Evolutionary conservation across 2,329 filamentous ascomycete genomes (phyloP).

Genomic region (Simplicillium sp.): DNA sequence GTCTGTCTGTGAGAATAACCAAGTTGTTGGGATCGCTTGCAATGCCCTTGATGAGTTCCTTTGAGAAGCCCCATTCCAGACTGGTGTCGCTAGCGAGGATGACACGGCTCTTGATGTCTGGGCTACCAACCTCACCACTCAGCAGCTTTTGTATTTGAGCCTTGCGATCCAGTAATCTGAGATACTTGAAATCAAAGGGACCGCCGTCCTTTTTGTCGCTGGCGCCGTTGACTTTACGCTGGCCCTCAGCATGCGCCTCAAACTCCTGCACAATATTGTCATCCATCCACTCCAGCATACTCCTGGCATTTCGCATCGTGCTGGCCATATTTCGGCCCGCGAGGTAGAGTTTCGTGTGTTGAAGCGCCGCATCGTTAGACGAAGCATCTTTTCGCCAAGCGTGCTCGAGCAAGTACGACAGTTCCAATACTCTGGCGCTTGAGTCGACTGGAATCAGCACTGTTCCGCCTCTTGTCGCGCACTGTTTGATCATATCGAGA

Average conservation of each 20-base stretch:
- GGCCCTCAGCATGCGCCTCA: constrained; percentile 55
- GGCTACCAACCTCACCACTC: constrained; percentile 32
- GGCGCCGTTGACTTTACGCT: constrained; percentile 33
- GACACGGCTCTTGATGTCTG: constrained; percentile 49
- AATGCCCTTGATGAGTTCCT: constrained; percentile 64
- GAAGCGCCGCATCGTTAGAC: constrained; percentile 40
- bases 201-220: constrained; percentile 49
- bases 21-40: constrained; percentile 73
- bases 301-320: constrained; percentile 82
- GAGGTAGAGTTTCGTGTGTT: constrained; percentile 59
- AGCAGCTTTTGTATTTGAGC: constrained; percentile 67
- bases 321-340: constrained; percentile 80
- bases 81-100: constrained; percentile 87
- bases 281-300: constrained; percentile 99
- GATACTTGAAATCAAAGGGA: constrained; percentile 82
- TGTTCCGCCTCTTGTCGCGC: constrained; percentile 74
- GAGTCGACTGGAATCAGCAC: constrained; percentile 93
- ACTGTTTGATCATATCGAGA: constrained; percentile 70
- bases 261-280: constrained; percentile 90
- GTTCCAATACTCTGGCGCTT: constrained; percentile 84
- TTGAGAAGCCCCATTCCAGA: constrained; percentile 91
- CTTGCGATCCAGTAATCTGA: constrained; percentile 74
- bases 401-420: constrained; percentile 87
- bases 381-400: constrained; percentile 66
- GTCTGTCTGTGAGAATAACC: constrained; percentile 75